These are phyloP conservation scores for Globisporangium uncinulatum DNA, from an alignment of 352 stramenopile genomes.

Conservation along the genomic window DNA sequence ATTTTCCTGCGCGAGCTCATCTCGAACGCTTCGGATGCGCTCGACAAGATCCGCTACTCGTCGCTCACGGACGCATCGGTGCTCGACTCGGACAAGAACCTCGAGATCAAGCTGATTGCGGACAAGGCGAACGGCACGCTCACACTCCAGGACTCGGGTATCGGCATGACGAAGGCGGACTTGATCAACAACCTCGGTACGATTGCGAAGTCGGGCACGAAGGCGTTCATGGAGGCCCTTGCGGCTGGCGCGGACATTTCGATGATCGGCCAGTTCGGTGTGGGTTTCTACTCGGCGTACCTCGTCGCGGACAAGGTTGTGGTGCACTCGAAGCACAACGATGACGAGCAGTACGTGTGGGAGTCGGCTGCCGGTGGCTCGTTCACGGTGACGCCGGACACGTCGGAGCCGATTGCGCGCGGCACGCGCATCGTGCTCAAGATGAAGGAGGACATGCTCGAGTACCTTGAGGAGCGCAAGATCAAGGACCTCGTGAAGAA, in stretches of 20 bases:
- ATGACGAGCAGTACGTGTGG: constrained; percentile 98
- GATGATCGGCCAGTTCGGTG: constrained; percentile 99
- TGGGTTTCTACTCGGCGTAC: constrained; percentile 99
- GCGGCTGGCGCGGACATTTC: constrained; percentile 96
- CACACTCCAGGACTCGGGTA: constrained; percentile 98
- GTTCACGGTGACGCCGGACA: constrained; percentile 94
- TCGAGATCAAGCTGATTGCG: constrained; percentile 99
- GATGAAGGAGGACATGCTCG: constrained; percentile 99
- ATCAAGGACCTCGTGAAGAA: constrained; percentile 99
- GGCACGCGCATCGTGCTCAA: constrained; percentile 97
- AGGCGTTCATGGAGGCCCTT: constrained; percentile 99
- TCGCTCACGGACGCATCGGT: constrained; percentile 95
- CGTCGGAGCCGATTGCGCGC: constrained; percentile 78
- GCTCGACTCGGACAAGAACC: constrained; percentile 95
- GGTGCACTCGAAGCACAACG: constrained; percentile 99
- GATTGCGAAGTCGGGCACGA: constrained; percentile 99
- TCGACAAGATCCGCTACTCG: constrained; percentile 98
- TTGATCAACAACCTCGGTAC: constrained; percentile 99
- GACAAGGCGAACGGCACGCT: constrained; percentile 99
- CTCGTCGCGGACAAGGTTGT: constrained; percentile 98
- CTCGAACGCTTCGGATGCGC: constrained; percentile 95
- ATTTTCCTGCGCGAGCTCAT: constrained; percentile 97
- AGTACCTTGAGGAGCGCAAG: constrained; percentile 98
- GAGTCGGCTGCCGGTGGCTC: constrained; percentile 95
- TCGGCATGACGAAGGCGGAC: constrained; percentile 99